Conservation (phyloP, 108 stramenopile species). For the Stephanodiscus minutulus region DNA sequence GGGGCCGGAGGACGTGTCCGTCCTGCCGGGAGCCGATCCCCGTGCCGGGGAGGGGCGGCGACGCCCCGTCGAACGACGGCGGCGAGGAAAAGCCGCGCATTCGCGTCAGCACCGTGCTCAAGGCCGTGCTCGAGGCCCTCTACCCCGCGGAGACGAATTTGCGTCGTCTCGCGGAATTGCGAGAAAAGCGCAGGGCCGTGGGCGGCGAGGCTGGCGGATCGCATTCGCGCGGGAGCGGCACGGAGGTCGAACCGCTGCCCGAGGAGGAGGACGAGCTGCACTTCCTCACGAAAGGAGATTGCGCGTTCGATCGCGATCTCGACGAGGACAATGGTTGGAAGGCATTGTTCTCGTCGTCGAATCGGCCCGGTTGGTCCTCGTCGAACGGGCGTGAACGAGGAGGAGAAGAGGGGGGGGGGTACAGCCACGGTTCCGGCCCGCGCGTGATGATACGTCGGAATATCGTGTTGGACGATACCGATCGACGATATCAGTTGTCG, state of each 20-base stretch:
- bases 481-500: constrained; percentile 61
- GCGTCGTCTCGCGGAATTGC: constrained; percentile 32
- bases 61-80: neutral
- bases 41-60: neutral
- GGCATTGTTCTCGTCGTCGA: constrained; percentile 12
- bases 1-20: constrained; percentile 42
- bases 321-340: constrained; percentile 36
- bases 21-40: constrained; percentile 47
- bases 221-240: constrained; percentile 53
- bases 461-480: constrained; percentile 58
- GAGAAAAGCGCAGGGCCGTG: constrained; percentile 6
- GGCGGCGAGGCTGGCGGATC: constrained; percentile 53
- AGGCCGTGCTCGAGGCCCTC: constrained; percentile 52
- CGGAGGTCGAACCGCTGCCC: constrained; percentile 21
- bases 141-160: constrained; percentile 47
- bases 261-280: constrained; percentile 26
- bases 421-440: neutral
- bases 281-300: neutral
- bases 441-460: constrained; percentile 46
- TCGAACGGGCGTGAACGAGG: neutral
- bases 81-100: constrained; percentile 3
- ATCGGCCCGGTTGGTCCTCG: neutral
- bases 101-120: constrained; percentile 51
- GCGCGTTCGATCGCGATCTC: constrained; percentile 3
- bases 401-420: neutral